phyloP scores from a whole-genome alignment of 1,284 basidiomycete genomes.

The Caloboletus inedulis region DNA sequence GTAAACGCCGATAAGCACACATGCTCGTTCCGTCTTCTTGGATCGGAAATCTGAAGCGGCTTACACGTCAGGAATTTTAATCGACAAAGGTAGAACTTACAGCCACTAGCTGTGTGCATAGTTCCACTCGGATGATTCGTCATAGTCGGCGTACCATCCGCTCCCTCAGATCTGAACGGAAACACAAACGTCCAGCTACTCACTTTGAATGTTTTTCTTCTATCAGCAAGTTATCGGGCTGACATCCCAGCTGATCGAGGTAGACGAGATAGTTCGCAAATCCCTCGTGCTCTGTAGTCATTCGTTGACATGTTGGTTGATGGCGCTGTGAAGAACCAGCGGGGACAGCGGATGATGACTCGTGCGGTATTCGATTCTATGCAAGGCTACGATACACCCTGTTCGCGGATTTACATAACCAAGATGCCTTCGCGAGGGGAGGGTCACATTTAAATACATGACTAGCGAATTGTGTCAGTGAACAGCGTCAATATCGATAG shows the following conservation, averaged over 20 bases:
- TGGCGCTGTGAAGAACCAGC: constrained; percentile 13
- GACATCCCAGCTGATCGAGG: constrained; percentile 51
- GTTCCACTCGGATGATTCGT: constrained; percentile 60
- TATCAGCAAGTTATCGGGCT: constrained; percentile 59
- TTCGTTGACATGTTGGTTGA: constrained; percentile 16
- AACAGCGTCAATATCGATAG: background rate
- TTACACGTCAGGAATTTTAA: constrained; percentile 1
- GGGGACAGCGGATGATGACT: constrained; percentile 19
- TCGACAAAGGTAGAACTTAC: constrained; percentile 39
- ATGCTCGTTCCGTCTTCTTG: constrained; percentile 69
- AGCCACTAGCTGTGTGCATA: constrained; percentile 77
- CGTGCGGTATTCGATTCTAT: constrained; percentile 2
- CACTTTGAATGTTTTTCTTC: constrained; percentile 63
- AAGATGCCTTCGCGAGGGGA: background rate
- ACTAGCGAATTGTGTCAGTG: background rate
- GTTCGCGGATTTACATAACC: background rate
- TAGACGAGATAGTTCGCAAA: constrained; percentile 69
- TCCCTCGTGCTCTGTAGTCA: constrained; percentile 19
- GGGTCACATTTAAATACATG: background rate
- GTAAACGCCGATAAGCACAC: constrained; percentile 61
- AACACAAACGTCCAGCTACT: constrained; percentile 13
- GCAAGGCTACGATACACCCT: background rate
- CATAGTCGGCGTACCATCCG: constrained; percentile 64
- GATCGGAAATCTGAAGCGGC: constrained; percentile 55
- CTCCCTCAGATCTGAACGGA: constrained; percentile 1